A percentile compares a stretch with the other conserved stretches of the same genome.
Conservation (phyloP, 371 early-diverging fungal genomes). For the Mortierella sp. region DNA sequence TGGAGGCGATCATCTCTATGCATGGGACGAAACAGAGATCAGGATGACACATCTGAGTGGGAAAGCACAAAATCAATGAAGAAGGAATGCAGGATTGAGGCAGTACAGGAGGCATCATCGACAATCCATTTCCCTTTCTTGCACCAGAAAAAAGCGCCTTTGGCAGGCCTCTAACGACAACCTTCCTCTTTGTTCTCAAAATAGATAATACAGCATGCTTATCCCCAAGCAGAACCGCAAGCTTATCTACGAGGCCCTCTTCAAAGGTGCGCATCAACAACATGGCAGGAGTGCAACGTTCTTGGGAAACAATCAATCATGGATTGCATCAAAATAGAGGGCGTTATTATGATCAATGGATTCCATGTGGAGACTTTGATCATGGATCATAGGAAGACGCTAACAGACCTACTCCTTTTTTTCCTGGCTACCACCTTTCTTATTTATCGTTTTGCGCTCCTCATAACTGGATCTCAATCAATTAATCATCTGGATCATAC, state of each 20-base stretch:
- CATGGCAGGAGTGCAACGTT: no score
- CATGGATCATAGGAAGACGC: background rate
- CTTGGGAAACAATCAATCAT: no score
- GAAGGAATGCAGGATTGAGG: background rate
- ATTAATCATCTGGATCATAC: background rate
- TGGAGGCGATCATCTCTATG: background rate
- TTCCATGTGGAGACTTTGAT: conserved; percentile 23
- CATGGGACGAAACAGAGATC: background rate
- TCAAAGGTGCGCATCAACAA: conserved; percentile 6
- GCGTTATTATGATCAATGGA: background rate
- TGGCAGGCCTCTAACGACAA: no score
- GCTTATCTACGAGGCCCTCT: conserved; percentile 91
- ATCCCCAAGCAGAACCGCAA: conserved; percentile 97
- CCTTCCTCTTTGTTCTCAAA: background rate
- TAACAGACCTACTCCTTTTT: background rate
- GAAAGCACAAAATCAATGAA: background rate
- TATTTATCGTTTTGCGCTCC: background rate
- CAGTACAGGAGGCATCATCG: no score
- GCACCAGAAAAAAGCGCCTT: no score
- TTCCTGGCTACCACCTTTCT: background rate
- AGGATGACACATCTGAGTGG: background rate
- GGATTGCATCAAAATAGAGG: background rate
- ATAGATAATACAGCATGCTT: conserved; percentile 82
- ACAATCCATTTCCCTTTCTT: no score
- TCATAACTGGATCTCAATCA: background rate